Evolutionary conservation across 371 early-diverging fungal species (phyloP), one percentile per base, ranked within the genome.

Genomic region (Blyttiomyces sp.): DNA sequence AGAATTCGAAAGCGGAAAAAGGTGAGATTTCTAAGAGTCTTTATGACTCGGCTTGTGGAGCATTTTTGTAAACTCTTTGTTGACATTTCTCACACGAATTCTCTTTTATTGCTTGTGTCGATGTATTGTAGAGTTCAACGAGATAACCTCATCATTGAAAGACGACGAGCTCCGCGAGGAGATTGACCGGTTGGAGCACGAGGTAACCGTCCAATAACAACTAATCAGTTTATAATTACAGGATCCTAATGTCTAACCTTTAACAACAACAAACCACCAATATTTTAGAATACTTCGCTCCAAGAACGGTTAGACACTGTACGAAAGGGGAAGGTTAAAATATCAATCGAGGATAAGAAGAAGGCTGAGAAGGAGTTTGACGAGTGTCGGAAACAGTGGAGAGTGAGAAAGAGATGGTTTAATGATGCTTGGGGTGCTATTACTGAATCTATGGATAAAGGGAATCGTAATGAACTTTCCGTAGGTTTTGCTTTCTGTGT

Each of bases 391-490:
- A 72, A 68, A 51, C 63, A 71, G 49, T 83, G 83, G 83, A 49
- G 66, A 30, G 34, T 63, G 17, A 63, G 83, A 34, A 78, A 75
- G 63, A 63, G 70, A 48, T 66, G 74, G 71, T 82, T 80, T 50
- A 72, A 66, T 34, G 71, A 77, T 26, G 68, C 72, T 13, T 72
- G 72, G 52, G 69, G 60, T 26, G 34, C 69, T 16, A 71, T 82
- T 26, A 66, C 69, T 19, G 83, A 83, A 59, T 71, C 66, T 13
- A 60, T 80, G 45, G 68, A 66, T 19, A 75, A n/a, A n/a, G n/a
- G n/a, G n/a, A n/a, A n/a, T n/a, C n/a, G n/a, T n/a, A n/a, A n/a
- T n/a, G n/a, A n/a, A n/a, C n/a, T n/a, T n/a, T n/a, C n/a, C n/a
- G n/a, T n/a, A n/a, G n/a, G n/a, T n/a, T n/a, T n/a, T n/a, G n/a